A percentile compares a stretch with the other conserved stretches of the same genome.
Evolutionary conservation across 2,329 filamentous ascomycete species (phyloP).

Genomic region (Nannizziopsis arthrosporioides): DNA sequence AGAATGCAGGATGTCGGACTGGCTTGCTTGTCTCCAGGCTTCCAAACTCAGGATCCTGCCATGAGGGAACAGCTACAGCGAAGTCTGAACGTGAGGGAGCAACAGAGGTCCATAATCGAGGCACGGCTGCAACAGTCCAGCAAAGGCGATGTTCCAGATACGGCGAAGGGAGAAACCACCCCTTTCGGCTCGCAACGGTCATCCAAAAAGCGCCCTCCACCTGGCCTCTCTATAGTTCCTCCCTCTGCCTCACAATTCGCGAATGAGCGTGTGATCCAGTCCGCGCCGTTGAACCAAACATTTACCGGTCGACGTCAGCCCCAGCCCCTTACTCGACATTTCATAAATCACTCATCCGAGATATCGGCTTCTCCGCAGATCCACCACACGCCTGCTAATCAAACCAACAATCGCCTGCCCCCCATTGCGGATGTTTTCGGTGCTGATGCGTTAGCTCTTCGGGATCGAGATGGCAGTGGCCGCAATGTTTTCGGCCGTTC

Average conservation of each 20-base stretch:
- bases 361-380: slow-evolving; percentile 54
- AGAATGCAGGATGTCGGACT: slow-evolving; percentile 86
- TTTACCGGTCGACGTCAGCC: slow-evolving; percentile 83
- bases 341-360: slow-evolving; percentile 59
- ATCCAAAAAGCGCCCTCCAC: slow-evolving; percentile 49
- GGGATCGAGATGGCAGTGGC: slow-evolving; percentile 19
- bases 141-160: slow-evolving; percentile 58
- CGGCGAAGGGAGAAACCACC: slow-evolving; percentile 37
- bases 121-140: slow-evolving; percentile 77
- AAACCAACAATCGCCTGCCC: slow-evolving; percentile 83
- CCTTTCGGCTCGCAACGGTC: slow-evolving; percentile 31
- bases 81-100: slow-evolving; percentile 45
- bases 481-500: slow-evolving; percentile 11
- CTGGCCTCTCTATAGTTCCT: slow-evolving; percentile 86
- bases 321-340: slow-evolving; percentile 62
- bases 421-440: slow-evolving; percentile 93
- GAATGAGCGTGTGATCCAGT: slow-evolving; percentile 90
- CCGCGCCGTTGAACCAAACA: slow-evolving; percentile 83
- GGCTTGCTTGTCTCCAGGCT: slow-evolving; percentile 88
- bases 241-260: slow-evolving; percentile 87
- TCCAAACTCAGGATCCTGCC: slow-evolving; percentile 88
- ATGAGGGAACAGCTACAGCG: slow-evolving; percentile 44
- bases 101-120: slow-evolving; percentile 92
- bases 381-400: slow-evolving; percentile 74
- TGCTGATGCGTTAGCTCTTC: slow-evolving; percentile 51